Conservation (phyloP, 768 basidiomycete species). For the Podaxis sp. region DNA sequence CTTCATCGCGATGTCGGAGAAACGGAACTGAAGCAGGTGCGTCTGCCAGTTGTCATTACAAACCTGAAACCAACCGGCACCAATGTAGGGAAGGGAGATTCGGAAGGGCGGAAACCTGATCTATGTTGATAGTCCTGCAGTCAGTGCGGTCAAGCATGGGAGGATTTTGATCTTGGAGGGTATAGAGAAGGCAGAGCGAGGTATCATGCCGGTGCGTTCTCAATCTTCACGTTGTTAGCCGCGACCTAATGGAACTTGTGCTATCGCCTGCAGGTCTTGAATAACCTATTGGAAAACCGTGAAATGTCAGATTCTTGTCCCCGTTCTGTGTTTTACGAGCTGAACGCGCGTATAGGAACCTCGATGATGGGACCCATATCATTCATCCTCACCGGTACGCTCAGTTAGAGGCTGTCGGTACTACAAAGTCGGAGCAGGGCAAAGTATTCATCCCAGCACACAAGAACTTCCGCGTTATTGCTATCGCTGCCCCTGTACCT, state of each 20-base stretch:
- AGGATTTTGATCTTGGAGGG: conserved; percentile 66
- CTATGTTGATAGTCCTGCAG: conserved; percentile 69
- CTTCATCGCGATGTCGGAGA: conserved; percentile 71
- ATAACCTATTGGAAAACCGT: conserved; percentile 69
- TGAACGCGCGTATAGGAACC: conserved; percentile 41
- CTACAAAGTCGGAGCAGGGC: conserved; percentile 28
- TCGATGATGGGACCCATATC: conserved; percentile 71
- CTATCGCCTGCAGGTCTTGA: conserved; percentile 41
- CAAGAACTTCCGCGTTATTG: conserved; percentile 65
- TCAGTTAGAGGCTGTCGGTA: conserved; percentile 38
- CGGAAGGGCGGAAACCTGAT: conserved; percentile 56
- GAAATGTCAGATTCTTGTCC: conserved; percentile 46
- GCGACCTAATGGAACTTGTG: not conserved
- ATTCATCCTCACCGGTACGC: conserved; percentile 60
- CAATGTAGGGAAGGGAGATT: conserved; percentile 54
- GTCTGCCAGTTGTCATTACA: conserved; percentile 3
- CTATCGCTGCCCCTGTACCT: conserved; percentile 67
- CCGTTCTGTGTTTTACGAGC: not conserved
- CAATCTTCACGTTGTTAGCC: not conserved
- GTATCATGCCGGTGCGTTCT: conserved; percentile 62
- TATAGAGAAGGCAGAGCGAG: conserved; percentile 70
- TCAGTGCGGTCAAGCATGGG: conserved; percentile 64
- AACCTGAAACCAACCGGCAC: no score
- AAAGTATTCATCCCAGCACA: conserved; percentile 63
- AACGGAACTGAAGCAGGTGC: conserved; percentile 65